phyloP scores from a whole-genome alignment of 345 rosid species.

The Camelina sativa region DNA sequence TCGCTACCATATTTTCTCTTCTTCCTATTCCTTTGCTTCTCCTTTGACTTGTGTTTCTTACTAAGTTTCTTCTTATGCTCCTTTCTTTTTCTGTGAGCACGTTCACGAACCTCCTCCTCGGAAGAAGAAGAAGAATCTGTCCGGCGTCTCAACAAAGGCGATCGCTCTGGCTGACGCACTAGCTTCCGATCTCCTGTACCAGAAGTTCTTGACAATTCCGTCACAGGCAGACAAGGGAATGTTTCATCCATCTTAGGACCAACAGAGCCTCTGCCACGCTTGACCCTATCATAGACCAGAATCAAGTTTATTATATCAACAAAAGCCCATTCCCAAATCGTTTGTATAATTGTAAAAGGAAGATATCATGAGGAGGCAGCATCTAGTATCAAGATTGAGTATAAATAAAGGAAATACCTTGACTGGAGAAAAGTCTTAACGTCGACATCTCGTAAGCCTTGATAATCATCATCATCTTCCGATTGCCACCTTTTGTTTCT shows the following conservation, averaged over 20 bases:
- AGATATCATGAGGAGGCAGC: conserved; percentile 11
- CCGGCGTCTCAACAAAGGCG: conserved; percentile 37
- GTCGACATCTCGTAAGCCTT: conserved; percentile 72
- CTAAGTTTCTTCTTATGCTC: conserved; percentile 54
- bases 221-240: conserved; percentile 59
- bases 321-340: background rate
- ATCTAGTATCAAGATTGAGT: background rate
- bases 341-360: background rate
- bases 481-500: conserved; percentile 45
- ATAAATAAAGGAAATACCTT: conserved; percentile 54
- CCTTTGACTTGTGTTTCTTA: conserved; percentile 54
- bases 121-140: conserved; percentile 39
- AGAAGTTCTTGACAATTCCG: conserved; percentile 37
- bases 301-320: conserved; percentile 13
- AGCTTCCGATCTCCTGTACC: conserved; percentile 41
- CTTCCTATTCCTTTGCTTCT: conserved; percentile 45
- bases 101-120: conserved; percentile 47
- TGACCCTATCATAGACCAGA: conserved; percentile 56
- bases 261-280: conserved; percentile 86
- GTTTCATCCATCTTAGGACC: conserved; percentile 98
- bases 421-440: conserved; percentile 77
- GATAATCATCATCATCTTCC: conserved; percentile 39
- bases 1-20: conserved; percentile 19
- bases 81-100: conserved; percentile 44
- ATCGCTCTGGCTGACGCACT: conserved; percentile 59